A percentile compares a stretch with the other conserved stretches of the same genome.
Conservation (phyloP, 441 rosid genomes). For the Daphne laureola region DNA sequence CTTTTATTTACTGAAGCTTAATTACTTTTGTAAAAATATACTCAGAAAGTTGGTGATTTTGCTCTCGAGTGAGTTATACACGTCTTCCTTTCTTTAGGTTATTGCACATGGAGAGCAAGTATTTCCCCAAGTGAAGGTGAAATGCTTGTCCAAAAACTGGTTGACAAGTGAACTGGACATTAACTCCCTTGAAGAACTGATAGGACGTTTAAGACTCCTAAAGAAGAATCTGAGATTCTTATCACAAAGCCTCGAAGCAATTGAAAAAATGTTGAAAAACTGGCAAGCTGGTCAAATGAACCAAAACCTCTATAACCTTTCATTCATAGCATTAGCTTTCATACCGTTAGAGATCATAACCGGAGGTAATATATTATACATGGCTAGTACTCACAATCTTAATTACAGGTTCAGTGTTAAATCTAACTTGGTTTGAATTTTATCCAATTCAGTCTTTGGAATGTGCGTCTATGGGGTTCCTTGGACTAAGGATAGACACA, state of each 20-base stretch:
- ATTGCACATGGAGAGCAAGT: slow-evolving; percentile 96
- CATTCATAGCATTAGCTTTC: slow-evolving; percentile 82
- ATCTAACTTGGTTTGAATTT: background rate
- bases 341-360: slow-evolving; percentile 88
- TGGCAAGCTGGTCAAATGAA: slow-evolving; percentile 98
- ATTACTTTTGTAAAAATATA: too few relatives aligned
- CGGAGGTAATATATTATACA: slow-evolving; percentile 52
- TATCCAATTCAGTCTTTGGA: slow-evolving; percentile 56
- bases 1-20: too few relatives aligned
- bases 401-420: background rate
- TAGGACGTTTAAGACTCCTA: slow-evolving; percentile 71
- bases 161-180: slow-evolving; percentile 51
- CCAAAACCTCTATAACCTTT: slow-evolving; percentile 78
- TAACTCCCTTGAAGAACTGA: slow-evolving; percentile 64
- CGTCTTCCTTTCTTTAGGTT: slow-evolving; percentile 33
- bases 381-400: too few relatives aligned
- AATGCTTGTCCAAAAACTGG: slow-evolving; percentile 70
- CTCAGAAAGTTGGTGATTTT: too few relatives aligned
- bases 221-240: slow-evolving; percentile 90
- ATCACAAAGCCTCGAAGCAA: slow-evolving; percentile 75
- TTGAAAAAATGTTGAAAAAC: slow-evolving; percentile 84
- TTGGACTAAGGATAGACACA: slow-evolving; percentile 74
- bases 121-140: slow-evolving; percentile 86
- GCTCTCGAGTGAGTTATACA: too few relatives aligned
- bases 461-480: slow-evolving; percentile 99